These are phyloP conservation scores for Podospora sp. DNA, from an alignment of 495 filamentous ascomycete species.

Conservation along the genomic window DNA sequence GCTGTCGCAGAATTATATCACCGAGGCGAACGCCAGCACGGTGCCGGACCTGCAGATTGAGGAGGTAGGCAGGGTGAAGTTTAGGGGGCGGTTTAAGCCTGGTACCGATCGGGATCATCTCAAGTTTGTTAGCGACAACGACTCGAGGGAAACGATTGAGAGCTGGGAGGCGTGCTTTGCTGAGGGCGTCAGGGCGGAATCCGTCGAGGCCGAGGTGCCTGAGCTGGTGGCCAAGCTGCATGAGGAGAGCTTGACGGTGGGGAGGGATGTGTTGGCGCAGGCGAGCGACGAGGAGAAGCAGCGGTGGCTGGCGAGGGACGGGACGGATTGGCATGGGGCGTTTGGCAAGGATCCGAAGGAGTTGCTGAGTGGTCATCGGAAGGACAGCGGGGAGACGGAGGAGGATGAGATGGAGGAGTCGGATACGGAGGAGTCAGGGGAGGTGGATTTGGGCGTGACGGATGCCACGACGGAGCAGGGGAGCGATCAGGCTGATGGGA, in stretches of 20 bases:
- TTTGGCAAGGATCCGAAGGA: constrained; percentile 67
- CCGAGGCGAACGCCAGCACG: constrained; percentile 64
- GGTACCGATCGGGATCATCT: constrained; percentile 89
- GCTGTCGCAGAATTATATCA: constrained; percentile 89
- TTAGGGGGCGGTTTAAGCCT: constrained; percentile 79
- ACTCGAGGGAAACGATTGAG: constrained; percentile 89
- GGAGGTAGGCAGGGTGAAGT: constrained; percentile 78
- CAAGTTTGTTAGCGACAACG: constrained; percentile 80
- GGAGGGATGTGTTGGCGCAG: constrained; percentile 74
- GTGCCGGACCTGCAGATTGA: constrained; percentile 67
- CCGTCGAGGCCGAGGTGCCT: constrained; percentile 69
- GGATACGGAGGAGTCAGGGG: constrained; percentile 31
- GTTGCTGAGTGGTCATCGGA: constrained; percentile 31
- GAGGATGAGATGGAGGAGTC: constrained; percentile 47
- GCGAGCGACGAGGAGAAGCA: constrained; percentile 69
- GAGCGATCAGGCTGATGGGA: constrained; percentile 10
- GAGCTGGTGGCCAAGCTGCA: constrained; percentile 69
- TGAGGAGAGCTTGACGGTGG: constrained; percentile 73
- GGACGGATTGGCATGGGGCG: constrained; percentile 86
- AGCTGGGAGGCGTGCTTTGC: constrained; percentile 88
- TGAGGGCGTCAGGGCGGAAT: constrained; percentile 74
- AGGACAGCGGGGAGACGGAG: constrained; percentile 42
- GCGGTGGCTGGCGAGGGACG: constrained; percentile 77
- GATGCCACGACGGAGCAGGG: constrained; percentile 38
- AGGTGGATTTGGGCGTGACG: constrained; percentile 49